Conservation (phyloP, 176 grass and related monocot genomes). For the Avena sativa region DNA sequence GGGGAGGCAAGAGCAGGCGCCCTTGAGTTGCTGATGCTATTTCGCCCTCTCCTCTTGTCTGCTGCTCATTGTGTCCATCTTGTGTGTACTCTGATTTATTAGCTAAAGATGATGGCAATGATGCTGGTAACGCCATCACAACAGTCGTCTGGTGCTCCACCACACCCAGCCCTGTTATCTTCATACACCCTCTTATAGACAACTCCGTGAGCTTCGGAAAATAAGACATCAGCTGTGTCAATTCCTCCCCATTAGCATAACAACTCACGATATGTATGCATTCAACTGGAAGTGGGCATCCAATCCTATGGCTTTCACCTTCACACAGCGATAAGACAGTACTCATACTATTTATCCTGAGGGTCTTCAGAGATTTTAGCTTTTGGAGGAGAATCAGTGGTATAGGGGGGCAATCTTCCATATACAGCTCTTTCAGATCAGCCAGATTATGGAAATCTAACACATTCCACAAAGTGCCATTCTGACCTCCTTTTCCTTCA, state of each 20-base stretch:
- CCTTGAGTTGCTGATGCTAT: background rate
- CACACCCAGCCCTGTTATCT: background rate
- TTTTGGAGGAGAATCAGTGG: background rate
- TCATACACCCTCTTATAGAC: rapidly evolving
- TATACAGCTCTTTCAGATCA: background rate
- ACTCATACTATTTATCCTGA: rapidly evolving
- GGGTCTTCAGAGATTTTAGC: background rate
- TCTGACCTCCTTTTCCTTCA: too few species aligned
- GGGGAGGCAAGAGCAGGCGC: background rate
- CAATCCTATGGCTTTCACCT: too few species aligned
- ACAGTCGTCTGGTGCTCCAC: background rate
- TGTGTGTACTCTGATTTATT: background rate
- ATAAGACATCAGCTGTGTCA: slow-evolving; percentile 2
- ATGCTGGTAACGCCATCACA: background rate
- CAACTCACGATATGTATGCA: too few species aligned
- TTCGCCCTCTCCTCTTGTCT: background rate
- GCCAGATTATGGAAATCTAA: background rate
- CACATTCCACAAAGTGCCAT: too few species aligned
- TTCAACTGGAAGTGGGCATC: too few species aligned
- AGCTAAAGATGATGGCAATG: background rate
- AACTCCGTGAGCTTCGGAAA: background rate
- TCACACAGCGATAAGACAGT: background rate
- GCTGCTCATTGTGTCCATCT: background rate
- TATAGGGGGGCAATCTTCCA: background rate
- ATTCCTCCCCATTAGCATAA: slow-evolving; percentile 5